phyloP scores from a whole-genome alignment of 352 stramenopile genomes.

The Pythium myriotylum region DNA sequence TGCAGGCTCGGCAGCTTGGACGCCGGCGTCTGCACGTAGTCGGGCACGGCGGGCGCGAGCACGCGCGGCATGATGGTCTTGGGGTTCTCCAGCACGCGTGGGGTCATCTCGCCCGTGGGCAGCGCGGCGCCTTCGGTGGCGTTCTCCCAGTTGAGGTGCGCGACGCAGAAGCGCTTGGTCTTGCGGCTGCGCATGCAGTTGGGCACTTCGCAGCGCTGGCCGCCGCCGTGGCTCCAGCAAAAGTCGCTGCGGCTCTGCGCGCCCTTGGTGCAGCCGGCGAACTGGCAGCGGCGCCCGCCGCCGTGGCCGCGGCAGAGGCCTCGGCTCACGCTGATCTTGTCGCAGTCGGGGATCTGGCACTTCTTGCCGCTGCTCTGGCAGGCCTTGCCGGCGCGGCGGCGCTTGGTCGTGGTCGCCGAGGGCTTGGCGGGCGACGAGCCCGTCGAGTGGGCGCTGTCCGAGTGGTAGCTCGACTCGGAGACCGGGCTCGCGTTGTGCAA shows the following conservation, averaged over 20 bases:
- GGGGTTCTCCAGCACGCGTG: too few relatives aligned
- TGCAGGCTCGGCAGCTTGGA: too few relatives aligned
- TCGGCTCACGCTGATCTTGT: slow-evolving; percentile 63
- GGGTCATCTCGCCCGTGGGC: too few relatives aligned
- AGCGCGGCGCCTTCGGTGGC: too few relatives aligned
- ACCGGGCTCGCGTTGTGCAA: too few relatives aligned
- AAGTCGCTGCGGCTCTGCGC: slow-evolving; percentile 62
- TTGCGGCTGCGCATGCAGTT: slow-evolving; percentile 62
- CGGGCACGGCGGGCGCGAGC: too few relatives aligned
- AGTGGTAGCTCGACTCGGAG: too few relatives aligned
- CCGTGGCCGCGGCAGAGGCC: slow-evolving; percentile 64
- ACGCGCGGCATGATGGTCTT: too few relatives aligned
- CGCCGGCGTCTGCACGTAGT: too few relatives aligned
- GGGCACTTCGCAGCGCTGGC: slow-evolving; percentile 61
- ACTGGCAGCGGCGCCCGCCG: slow-evolving; percentile 59
- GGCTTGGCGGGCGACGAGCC: too few relatives aligned
- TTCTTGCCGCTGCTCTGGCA: slow-evolving; percentile 47
- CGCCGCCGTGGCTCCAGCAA: slow-evolving; percentile 67
- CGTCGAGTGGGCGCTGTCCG: too few relatives aligned
- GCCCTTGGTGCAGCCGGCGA: slow-evolving; percentile 47
- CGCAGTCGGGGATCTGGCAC: slow-evolving; percentile 53
- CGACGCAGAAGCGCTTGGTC: slow-evolving; percentile 65
- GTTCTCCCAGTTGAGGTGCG: slow-evolving; percentile 40
- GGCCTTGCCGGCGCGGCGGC: background rate
- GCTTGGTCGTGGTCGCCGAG: too few relatives aligned